Conservation (phyloP, 495 filamentous ascomycete genomes). For the Xylaria longipes region DNA sequence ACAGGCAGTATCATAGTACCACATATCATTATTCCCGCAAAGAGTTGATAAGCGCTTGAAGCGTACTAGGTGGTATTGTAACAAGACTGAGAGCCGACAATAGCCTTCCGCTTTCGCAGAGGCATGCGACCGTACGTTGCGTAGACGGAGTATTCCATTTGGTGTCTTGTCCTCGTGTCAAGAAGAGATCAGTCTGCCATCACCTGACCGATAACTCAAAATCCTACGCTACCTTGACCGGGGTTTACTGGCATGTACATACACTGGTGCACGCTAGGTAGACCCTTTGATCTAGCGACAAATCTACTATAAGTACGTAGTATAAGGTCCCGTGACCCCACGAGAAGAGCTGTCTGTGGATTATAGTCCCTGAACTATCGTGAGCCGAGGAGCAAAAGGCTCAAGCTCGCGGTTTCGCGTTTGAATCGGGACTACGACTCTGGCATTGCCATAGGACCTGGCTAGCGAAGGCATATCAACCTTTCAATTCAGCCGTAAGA, state of each 20-base stretch:
- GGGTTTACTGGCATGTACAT: not conserved
- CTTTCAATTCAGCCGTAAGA: not conserved
- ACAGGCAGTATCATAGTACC: not conserved
- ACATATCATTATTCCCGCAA: not conserved
- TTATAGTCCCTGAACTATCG: not conserved
- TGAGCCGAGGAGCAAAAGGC: not conserved
- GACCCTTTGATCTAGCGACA: not conserved
- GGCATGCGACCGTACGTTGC: not conserved
- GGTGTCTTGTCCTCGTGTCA: not conserved
- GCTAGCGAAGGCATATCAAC: not conserved
- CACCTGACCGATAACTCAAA: not conserved
- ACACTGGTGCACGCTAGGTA: not conserved
- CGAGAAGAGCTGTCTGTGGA: not conserved
- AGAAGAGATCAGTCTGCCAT: not conserved
- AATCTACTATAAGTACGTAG: no score
- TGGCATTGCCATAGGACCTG: not conserved
- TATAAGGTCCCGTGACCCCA: slow-evolving; percentile 11
- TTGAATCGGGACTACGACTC: slow-evolving; percentile 3
- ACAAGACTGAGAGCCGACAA: slow-evolving; percentile 3
- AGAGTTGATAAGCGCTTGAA: not conserved
- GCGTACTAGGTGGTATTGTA: not conserved
- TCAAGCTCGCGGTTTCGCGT: not conserved
- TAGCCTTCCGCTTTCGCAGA: slow-evolving; percentile 17
- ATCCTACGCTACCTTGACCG: slow-evolving; percentile 1
- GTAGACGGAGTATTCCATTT: not conserved